Evolutionary conservation across 495 filamentous ascomycete genomes (phyloP).

Genomic region (Pseudoneurospora amorphoporcata): DNA sequence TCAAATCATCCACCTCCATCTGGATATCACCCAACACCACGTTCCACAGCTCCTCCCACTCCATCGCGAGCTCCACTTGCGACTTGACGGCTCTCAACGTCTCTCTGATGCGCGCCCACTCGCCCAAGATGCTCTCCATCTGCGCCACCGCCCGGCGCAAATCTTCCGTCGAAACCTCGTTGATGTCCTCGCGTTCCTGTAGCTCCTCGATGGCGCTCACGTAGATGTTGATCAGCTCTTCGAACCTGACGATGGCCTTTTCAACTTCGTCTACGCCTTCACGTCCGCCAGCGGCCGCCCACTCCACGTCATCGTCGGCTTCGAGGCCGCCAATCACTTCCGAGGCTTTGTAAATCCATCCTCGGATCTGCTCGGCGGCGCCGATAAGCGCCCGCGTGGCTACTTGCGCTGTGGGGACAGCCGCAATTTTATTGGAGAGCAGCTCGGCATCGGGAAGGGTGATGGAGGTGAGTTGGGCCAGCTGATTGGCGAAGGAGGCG

Average conservation of each 20-base stretch:
- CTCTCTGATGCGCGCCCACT: slow-evolving; percentile 70
- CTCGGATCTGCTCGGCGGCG: slow-evolving; percentile 80
- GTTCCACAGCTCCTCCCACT: slow-evolving; percentile 97
- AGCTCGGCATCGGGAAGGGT: slow-evolving; percentile 72
- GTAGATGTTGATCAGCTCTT: slow-evolving; percentile 79
- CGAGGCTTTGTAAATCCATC: slow-evolving; percentile 83
- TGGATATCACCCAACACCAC: slow-evolving; percentile 89
- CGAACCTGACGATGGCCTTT: slow-evolving; percentile 73
- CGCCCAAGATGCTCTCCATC: slow-evolving; percentile 76
- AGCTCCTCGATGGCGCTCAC: slow-evolving; percentile 83
- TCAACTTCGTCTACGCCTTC: slow-evolving; percentile 87
- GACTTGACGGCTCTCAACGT: slow-evolving; percentile 69
- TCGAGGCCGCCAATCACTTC: slow-evolving; percentile 78
- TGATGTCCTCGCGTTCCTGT: slow-evolving; percentile 69
- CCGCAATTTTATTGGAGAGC: slow-evolving; percentile 68
- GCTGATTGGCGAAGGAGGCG: slow-evolving; percentile 80
- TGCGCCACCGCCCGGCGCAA: slow-evolving; percentile 63
- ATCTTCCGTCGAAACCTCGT: slow-evolving; percentile 53
- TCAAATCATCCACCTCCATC: slow-evolving; percentile 75
- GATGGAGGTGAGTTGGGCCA: slow-evolving; percentile 77
- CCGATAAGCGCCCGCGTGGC: slow-evolving; percentile 68
- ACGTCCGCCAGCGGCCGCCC: slow-evolving; percentile 86
- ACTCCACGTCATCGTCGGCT: slow-evolving; percentile 92
- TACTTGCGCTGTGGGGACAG: slow-evolving; percentile 68
- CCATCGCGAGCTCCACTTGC: slow-evolving; percentile 93